Evolutionary conservation across 495 filamentous ascomycete genomes (phyloP), one percentile per base, ranked within the genome.

Genomic region (Achaetomiella virescens): DNA sequence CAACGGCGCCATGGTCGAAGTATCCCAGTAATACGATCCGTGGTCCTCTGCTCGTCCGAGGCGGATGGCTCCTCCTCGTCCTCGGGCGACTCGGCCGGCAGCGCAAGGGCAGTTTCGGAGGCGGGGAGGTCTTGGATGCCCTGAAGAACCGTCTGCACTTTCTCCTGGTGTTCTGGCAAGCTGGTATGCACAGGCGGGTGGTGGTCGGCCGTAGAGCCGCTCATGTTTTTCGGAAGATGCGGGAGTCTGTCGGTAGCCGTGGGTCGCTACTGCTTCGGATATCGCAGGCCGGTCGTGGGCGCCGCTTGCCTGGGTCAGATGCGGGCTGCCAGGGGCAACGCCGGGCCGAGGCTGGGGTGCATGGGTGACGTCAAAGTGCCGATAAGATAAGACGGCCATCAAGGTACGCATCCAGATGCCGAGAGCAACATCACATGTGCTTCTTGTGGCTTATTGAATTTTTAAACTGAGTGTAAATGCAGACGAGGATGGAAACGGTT

Each of bases 1-100:
- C 21, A 85, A 67, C 54, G 78, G 73, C 27, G 80, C 73, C 81
- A 84, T 84, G 43, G 67, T 74, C 44, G 72, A 70, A 52, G 70
- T 69, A 72, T 80, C 72, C 72, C 73, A 78, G 58, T 77, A 78
- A 24, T 68, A 65, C 20, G 75, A 71, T 18, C 64, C 64, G 43
- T 64, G 44, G 52, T 72, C 57, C 44, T 58, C 48, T 12, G 61
- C 57, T 59, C 49, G 15, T 45, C 50, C 43, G 42, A 31, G 5
- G 27, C 9, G 9, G 27, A 31, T n/a, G n/a, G n/a, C 27, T 31
- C 27, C 27, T 31, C 31, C 2, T 48, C 11, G 12, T 11, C 22
- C 18, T 8, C 50, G 25, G 22, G 2, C n/a, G 54, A 25, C 25
- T 49, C 54, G 11, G 21, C 25, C 6, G 41, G 29, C 18, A 12